Evolutionary conservation across 441 rosid genomes (phyloP).

Genomic region (Aquilaria agallochum): DNA sequence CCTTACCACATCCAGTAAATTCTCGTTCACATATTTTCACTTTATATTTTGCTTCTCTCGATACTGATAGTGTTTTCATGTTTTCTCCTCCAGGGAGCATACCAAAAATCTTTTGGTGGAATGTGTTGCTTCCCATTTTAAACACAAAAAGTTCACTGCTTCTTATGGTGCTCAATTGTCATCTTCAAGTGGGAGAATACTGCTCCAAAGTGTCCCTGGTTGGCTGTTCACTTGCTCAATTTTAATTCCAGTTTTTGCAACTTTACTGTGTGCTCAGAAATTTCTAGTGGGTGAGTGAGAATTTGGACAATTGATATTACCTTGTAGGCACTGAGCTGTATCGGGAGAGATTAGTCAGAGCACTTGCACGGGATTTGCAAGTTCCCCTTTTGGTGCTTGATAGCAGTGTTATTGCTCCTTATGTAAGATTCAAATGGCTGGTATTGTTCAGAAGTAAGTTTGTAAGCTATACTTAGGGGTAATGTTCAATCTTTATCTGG

Average conservation of each 20-base stretch:
- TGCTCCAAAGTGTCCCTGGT: constrained; percentile 97
- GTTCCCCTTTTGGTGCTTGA: constrained; percentile 91
- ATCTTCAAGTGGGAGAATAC: constrained; percentile 87
- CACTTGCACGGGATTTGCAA: constrained; percentile 79
- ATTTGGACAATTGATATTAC: not conserved
- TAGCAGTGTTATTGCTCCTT: constrained; percentile 88
- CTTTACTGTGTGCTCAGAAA: not conserved
- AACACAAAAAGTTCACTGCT: constrained; percentile 45
- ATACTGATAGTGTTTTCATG: constrained; percentile 9
- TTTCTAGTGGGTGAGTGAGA: not conserved
- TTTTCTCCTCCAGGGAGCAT: constrained; percentile 44
- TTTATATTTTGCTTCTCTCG: constrained; percentile 8
- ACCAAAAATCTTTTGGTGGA: constrained; percentile 73
- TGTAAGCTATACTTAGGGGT: not conserved
- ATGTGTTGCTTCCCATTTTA: constrained; percentile 84
- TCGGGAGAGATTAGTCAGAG: constrained; percentile 89
- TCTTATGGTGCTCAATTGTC: constrained; percentile 69
- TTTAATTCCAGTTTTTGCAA: not conserved
- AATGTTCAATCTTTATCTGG: constrained; percentile 18
- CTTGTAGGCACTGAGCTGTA: constrained; percentile 86
- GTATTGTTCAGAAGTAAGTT: constrained; percentile 4
- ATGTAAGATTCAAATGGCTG: constrained; percentile 54
- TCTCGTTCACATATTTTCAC: constrained; percentile 11
- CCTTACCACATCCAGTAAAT: constrained; percentile 87
- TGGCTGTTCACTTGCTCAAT: constrained; percentile 7